phyloP scores from a whole-genome alignment of 169 alveolate genomes.

The Plasmodium yoelii region DNA sequence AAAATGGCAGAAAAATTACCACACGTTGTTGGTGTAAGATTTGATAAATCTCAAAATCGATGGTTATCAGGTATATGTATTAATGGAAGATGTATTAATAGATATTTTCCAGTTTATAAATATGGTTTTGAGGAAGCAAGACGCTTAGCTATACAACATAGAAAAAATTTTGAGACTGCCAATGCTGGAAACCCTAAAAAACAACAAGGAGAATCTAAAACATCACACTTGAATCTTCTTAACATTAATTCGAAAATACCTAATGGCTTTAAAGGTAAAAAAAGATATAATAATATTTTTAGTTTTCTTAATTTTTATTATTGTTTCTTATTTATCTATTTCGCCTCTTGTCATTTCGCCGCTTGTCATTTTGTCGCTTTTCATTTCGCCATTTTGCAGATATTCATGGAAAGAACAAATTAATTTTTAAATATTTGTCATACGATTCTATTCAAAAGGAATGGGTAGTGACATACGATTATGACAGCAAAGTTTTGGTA shows the following conservation, averaged over 20 bases:
- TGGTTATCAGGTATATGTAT: conserved; percentile 84
- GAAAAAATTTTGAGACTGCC: conserved; percentile 78
- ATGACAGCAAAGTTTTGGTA: conserved; percentile 63
- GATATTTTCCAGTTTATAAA: conserved; percentile 83
- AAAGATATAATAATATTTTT: not conserved
- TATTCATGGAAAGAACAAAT: conserved; percentile 69
- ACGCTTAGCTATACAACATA: conserved; percentile 83
- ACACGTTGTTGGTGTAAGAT: conserved; percentile 84
- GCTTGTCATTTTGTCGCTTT: not conserved
- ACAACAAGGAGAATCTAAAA: conserved; percentile 75
- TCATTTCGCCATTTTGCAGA: conserved; percentile 4
- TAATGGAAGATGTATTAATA: conserved; percentile 80
- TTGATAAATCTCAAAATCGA: conserved; percentile 86
- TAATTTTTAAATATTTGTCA: conserved; percentile 58
- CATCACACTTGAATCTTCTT: conserved; percentile 59
- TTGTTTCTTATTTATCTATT: too few relatives aligned
- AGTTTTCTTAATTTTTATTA: too few relatives aligned
- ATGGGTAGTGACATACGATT: conserved; percentile 75
- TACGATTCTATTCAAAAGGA: conserved; percentile 74
- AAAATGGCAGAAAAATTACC: conserved; percentile 77
- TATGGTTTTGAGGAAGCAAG: conserved; percentile 86
- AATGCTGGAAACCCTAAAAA: conserved; percentile 65
- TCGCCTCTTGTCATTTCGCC: not conserved
- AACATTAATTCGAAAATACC: conserved; percentile 72
- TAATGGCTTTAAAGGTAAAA: conserved; percentile 70